Base-by-base conservation (phyloP, 306 rosid species). In the Dryas drummondii region DNA sequence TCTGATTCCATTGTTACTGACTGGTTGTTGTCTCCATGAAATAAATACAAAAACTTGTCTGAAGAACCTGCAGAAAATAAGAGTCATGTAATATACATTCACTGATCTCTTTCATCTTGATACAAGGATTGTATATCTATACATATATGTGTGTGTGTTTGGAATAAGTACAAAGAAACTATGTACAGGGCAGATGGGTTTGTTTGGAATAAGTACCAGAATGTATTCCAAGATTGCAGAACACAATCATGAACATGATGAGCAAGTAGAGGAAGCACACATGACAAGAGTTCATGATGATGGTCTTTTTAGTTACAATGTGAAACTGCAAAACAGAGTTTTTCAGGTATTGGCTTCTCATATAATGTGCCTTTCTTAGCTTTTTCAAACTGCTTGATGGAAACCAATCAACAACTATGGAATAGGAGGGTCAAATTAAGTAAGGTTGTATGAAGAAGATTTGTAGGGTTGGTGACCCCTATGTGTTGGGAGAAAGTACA, bases 211-310 rank as follows among this genome's bases (percentile, higher is more conserved):
- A 46, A 63, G 53, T 68, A 87, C 91, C 88, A 79, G 87, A 78
- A 79, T 62, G 87, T 55, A 63, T 45, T 80, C 63, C 86, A 50
- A 75, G 69, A 55, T 76, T 66, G 83, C 70, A 79, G 58, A 73
- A 76, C 22, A 66, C 64, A 58, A 79, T 72, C 71, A 72, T 55
- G 54, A 80, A 77, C 53, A 75, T 47, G 17, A 69, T 56, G 15
- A 72, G 53, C 79, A 81, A 60, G 77, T 71, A 81, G 45, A 83
- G 73, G 85, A 85, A 70, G 76, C 73, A 27, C 44, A 82, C n/a
- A 80, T 70, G 78, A 80, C 13, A 70, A 70, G 79, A 83, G 75
- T 42, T 76, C 83, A 75, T 81, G 80, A 73, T 76, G 55, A 50
- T 76, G 37, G 67, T 14, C 17, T 73, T 46, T 46, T 68, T 70